Evolutionary conservation across 345 rosid genomes (phyloP).

Genomic region (Theobroma cacao): DNA sequence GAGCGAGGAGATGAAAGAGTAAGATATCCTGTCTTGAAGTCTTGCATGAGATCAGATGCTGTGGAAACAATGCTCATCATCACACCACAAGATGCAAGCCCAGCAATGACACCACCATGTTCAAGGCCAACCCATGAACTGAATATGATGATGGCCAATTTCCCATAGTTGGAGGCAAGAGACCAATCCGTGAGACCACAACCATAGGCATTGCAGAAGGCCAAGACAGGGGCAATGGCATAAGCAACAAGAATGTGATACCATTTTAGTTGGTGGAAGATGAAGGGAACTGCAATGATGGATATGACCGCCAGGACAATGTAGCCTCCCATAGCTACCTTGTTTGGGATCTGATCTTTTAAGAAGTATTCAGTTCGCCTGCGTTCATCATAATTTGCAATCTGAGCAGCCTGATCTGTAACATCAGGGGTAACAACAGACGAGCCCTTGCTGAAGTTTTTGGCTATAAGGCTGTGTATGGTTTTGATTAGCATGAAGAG

Average conservation of each 20-base stretch:
- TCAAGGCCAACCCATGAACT: constrained; percentile 74
- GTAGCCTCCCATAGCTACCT: constrained; percentile 60
- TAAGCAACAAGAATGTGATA: constrained; percentile 72
- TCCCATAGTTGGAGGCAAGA: constrained; percentile 85
- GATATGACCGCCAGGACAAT: constrained; percentile 49
- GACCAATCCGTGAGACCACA: constrained; percentile 92
- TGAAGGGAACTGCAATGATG: constrained; percentile 50
- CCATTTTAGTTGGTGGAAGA: constrained; percentile 73
- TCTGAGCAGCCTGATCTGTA: neutral
- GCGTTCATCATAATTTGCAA: constrained; percentile 36
- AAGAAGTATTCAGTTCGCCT: constrained; percentile 57
- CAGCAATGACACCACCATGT: constrained; percentile 73
- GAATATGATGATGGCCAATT: constrained; percentile 69
- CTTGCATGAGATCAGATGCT: constrained; percentile 88
- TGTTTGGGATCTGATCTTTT: constrained; percentile 65
- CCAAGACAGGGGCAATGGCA: constrained; percentile 66
- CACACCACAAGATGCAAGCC: constrained; percentile 82
- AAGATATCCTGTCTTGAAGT: constrained; percentile 89
- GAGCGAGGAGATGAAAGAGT: constrained; percentile 87
- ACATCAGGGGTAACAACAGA: neutral
- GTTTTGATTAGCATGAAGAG: constrained; percentile 54
- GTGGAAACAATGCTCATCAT: constrained; percentile 99
- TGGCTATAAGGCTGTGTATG: constrained; percentile 27
- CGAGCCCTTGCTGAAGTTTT: constrained; percentile 14
- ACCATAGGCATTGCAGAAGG: constrained; percentile 91